These are phyloP conservation scores for Aurantiochytrium sp. DNA, from an alignment of 108 stramenopile species.

Conservation along the genomic window DNA sequence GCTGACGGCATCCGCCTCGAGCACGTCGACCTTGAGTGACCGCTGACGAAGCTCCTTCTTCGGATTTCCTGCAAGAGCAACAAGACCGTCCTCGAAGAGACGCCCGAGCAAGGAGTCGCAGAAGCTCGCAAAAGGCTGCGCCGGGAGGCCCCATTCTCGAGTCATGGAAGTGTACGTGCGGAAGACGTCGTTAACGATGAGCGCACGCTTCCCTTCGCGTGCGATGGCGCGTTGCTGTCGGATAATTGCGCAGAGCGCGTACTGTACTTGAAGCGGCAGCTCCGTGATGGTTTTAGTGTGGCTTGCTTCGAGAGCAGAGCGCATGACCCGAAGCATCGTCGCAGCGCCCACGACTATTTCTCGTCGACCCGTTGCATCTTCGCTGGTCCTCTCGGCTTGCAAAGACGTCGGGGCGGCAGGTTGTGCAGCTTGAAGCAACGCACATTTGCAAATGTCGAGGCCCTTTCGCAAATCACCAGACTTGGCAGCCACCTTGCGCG, in stretches of 20 bases:
- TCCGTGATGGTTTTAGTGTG: neutral
- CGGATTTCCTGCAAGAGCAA: neutral
- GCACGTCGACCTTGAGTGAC: neutral
- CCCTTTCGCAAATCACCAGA: neutral
- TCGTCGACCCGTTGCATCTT: neutral
- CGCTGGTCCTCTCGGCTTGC: neutral
- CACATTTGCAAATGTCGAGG: neutral
- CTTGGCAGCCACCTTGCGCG: slow-evolving; percentile 5
- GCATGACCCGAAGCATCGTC: neutral
- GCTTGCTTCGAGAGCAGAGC: neutral
- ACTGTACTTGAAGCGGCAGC: neutral
- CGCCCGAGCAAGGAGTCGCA: neutral
- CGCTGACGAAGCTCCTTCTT: neutral
- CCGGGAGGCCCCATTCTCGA: neutral
- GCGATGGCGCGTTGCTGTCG: neutral
- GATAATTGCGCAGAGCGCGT: neutral
- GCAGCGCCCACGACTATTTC: neutral
- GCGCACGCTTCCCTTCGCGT: neutral
- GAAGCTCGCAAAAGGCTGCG: neutral
- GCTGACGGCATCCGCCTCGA: neutral
- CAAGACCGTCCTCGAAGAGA: neutral
- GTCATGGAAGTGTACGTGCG: neutral
- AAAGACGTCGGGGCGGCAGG: neutral
- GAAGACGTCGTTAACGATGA: neutral
- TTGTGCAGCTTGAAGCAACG: neutral